Evolutionary conservation across 257 asterid genomes (phyloP), one percentile per base, ranked within the genome.

Genomic region (Scutellaria minor): DNA sequence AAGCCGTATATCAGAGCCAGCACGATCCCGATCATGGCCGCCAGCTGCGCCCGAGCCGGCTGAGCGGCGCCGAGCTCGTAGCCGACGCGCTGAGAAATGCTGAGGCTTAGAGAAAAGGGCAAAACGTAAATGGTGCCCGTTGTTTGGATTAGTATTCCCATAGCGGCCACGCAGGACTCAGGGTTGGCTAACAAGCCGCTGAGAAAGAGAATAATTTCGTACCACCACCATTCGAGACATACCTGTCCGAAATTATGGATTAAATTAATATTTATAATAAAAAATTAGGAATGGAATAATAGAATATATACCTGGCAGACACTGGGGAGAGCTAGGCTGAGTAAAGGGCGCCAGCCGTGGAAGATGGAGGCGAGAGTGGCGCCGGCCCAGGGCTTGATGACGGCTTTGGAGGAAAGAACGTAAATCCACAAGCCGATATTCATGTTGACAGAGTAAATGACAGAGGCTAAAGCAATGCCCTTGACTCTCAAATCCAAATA

Each of bases 211-310:
- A 91, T 75, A 37, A 87, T 89, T 68, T 91, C 97, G 54, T 91
- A 91, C 92, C 92, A 91, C 96, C 96, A 91, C 97, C 96, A 89
- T 69, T 87, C 96, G 13, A 91, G 72, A 53, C 97, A 91, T 5
- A 87, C 89, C 66, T 60, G 18, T 58, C 20, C 57, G 9, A 24
- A 24, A 24, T 24, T 1, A 24, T 24, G 2, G 27, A 24, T 24
- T 24, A 0, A 18, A 18, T 18, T 18, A 0, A 18, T 18, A 18
- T 24, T 24, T 24, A 24, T 24, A 24, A 24, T 24, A 1, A 24
- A 24, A 24, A 24, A 24, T 0, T 18, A 0, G 18, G 2, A 24
- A 24, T 24, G 1, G 27, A 24, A 24, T 24, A 1, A 24, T 24
- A 24, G 1, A 22, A 24, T 18, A 24, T 24, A 24, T 15, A 60